Base-by-base conservation (phyloP, 768 basidiomycete genomes). In the Lepiota subincarnata region DNA sequence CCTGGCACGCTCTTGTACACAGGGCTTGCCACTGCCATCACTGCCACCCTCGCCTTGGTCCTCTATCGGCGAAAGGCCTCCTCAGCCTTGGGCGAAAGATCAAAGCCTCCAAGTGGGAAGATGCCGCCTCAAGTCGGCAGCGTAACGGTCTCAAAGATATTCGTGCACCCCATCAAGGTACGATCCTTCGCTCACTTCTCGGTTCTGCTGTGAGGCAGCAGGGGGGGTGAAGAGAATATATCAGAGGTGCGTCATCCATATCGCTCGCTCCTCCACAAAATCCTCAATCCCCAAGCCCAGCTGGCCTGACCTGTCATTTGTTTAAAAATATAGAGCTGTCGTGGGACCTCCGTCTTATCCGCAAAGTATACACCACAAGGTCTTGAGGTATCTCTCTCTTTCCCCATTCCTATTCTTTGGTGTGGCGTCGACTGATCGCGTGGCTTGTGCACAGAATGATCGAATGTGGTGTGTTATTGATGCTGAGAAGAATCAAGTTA, bases 141-240 rank as follows among this genome's bases (percentile, higher is more conserved):
- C 22, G 70, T 77, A 13, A 71, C 62, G 11, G 79, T 87, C 19
- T 74, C 79, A 0, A 82, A 79, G 63, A 78, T 87, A 18, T 57
- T 86, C 34, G 60, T 87, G 2, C 86, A 87, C 61, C 86, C 86
- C 37, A 83, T 87, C 68, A 87, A 87, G 75, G 86, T 80, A 42
- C 57, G 66, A 16, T 5, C 5, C 5, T n/a, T 28, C 12, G 24
- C 13, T 26, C 24, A n/a, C 26, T 16, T 1, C 2, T 47, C 26
- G 10, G 26, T 13, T 50, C 19, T 31, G 14, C 6, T 43, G 50
- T 28, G 26, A 19, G 19, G 44, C 6, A 5, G 24, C 24, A 24
- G 20, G 19, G n/a, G 24, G 13, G 24, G 12, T 46, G 16, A 28
- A n/a, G 6, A 19, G 44, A 19, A n/a, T 19, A 46, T 26, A 18